phyloP scores from a whole-genome alignment of 2,329 filamentous ascomycete species.

The Clarireedia hainanense region DNA sequence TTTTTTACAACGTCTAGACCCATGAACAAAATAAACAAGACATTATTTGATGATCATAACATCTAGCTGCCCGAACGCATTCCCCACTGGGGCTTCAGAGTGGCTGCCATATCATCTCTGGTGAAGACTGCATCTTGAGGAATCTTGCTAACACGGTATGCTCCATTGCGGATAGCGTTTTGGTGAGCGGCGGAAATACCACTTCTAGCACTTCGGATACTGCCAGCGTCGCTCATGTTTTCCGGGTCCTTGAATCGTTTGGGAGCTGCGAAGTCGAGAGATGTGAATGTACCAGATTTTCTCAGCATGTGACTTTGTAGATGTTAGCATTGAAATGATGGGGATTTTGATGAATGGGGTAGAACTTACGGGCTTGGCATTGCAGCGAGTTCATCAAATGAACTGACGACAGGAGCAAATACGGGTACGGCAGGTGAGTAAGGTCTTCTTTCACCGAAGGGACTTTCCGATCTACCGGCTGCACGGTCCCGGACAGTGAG shows the following conservation, averaged over 20 bases:
- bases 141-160: slow-evolving; percentile 61
- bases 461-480: slow-evolving; percentile 60
- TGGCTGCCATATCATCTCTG: slow-evolving; percentile 49
- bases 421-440: slow-evolving; percentile 68
- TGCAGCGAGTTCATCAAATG: slow-evolving; percentile 77
- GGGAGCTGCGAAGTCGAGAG: slow-evolving; percentile 72
- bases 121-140: slow-evolving; percentile 58
- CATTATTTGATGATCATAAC: slow-evolving; percentile 13
- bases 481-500: slow-evolving; percentile 56
- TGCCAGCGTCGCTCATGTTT: slow-evolving; percentile 56
- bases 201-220: slow-evolving; percentile 56
- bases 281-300: slow-evolving; percentile 72
- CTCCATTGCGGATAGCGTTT: slow-evolving; percentile 57
- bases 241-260: slow-evolving; percentile 60
- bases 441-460: slow-evolving; percentile 55
- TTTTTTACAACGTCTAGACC: slow-evolving; percentile 8
- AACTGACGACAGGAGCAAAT: slow-evolving; percentile 70
- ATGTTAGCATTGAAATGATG: slow-evolving; percentile 23
- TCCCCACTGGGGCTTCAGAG: slow-evolving; percentile 33
- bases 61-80: slow-evolving; percentile 25
- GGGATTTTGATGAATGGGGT: background rate
- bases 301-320: slow-evolving; percentile 55
- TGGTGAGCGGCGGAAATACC: slow-evolving; percentile 52
- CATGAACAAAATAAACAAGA: slow-evolving; percentile 14
- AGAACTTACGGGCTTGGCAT: slow-evolving; percentile 84